These are phyloP conservation scores for barrel medic (Medicago truncatula) DNA, from an alignment of 306 rosid species.

Conservation along the genomic window MtrunA17r5.0-ANR NC_053049.1:41948501-41949000, in stretches of 20 bases:
- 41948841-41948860: conserved; percentile 31
- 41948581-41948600: conserved; percentile 62
- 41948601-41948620: conserved; percentile 93
- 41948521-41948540: conserved; percentile 22
- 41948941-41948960: not conserved
- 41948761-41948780: not conserved
- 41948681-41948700: no score
- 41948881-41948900: conserved; percentile 4
- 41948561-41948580: conserved; percentile 40
- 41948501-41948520: not conserved
- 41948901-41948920: conserved; percentile 26
- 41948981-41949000: conserved; percentile 6
- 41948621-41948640: conserved; percentile 92
- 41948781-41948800: conserved; percentile 22
- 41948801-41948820: no score
- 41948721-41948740: not conserved
- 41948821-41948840: conserved; percentile 25
- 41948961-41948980: not conserved
- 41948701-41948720: not conserved
- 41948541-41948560: conserved; percentile 15
- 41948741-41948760: no score
- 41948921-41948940: conserved; percentile 18
- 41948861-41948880: conserved; percentile 7
- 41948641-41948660: conserved; percentile 94
- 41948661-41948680: conserved; percentile 52